Evolutionary conservation across 257 asterid species (phyloP).

Genomic region (Scutellaria baicalensis): DNA sequence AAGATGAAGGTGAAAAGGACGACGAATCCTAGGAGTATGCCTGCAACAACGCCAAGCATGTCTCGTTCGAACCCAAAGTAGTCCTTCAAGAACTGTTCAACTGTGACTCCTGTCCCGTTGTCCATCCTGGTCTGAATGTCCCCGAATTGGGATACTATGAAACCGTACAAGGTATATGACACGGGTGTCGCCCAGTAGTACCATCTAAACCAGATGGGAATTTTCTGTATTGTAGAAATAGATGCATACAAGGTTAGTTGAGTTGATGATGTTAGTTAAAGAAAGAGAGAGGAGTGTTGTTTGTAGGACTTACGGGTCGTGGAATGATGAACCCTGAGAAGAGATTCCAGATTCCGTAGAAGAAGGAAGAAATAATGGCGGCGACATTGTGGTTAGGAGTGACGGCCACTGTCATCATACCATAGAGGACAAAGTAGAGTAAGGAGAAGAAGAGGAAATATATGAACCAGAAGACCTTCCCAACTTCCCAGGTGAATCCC

Average conservation of each 20-base stretch:
- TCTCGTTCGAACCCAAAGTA: constrained; percentile 28
- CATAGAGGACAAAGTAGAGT: constrained; percentile 54
- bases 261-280: background rate
- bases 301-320: constrained; percentile 39
- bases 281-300: background rate
- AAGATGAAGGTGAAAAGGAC: constrained; percentile 24
- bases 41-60: constrained; percentile 24
- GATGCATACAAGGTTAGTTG: background rate
- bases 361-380: constrained; percentile 52
- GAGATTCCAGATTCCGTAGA: constrained; percentile 53
- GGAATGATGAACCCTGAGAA: constrained; percentile 61
- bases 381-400: constrained; percentile 57
- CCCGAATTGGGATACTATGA: constrained; percentile 58
- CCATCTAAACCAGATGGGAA: constrained; percentile 88
- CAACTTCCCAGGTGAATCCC: constrained; percentile 36
- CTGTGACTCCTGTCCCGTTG: background rate
- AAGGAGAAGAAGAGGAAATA: constrained; percentile 51
- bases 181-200: constrained; percentile 65
- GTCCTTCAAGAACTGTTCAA: constrained; percentile 19
- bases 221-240: constrained; percentile 34
- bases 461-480: constrained; percentile 40
- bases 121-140: constrained; percentile 18
- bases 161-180: constrained; percentile 66
- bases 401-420: constrained; percentile 69
- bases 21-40: constrained; percentile 24